A percentile compares a stretch with the other conserved stretches of the same genome.
Conservation (phyloP, 1,284 basidiomycete species). For the Ganoderma multipileum region DNA sequence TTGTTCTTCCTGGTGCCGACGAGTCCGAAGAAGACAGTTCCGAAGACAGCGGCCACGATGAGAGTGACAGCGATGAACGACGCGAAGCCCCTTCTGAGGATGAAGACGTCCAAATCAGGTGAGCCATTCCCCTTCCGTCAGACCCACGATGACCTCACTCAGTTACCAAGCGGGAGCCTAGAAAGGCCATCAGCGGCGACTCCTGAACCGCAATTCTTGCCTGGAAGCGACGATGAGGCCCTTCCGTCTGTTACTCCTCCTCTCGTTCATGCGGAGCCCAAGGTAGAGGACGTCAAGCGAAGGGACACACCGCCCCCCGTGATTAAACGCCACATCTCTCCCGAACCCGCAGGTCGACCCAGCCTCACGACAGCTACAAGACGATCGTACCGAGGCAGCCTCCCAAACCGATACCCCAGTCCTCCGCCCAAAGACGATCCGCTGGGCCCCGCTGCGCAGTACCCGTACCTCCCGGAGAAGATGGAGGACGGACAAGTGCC, state of each 20-base stretch:
- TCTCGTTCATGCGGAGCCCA: not conserved
- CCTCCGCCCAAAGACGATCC: conserved; percentile 51
- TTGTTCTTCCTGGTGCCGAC: conserved; percentile 28
- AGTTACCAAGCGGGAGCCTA: not conserved
- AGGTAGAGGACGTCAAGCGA: conserved; percentile 10
- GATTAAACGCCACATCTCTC: conserved; percentile 1
- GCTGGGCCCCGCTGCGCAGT: conserved; percentile 57
- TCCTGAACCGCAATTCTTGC: conserved; percentile 14
- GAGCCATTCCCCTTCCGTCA: not conserved
- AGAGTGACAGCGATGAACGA: not conserved
- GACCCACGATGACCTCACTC: too few species aligned
- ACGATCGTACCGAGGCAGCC: conserved; percentile 29
- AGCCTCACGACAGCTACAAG: not conserved
- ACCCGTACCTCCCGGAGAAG: conserved; percentile 58
- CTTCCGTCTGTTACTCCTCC: conserved; percentile 5
- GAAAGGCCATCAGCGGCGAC: not conserved
- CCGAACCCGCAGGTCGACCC: not conserved
- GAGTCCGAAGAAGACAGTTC: conserved; percentile 18
- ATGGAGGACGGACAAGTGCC: conserved; percentile 49
- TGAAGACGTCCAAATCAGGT: not conserved
- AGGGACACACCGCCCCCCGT: not conserved
- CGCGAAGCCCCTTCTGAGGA: not conserved
- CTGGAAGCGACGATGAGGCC: conserved; percentile 14
- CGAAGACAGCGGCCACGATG: conserved; percentile 7
- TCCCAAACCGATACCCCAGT: conserved; percentile 43